Percentiles rank a stretch among this genome's conserved stretches.
Conservation (phyloP, 495 filamentous ascomycete species). For the Lineolata rhizophorae region DNA sequence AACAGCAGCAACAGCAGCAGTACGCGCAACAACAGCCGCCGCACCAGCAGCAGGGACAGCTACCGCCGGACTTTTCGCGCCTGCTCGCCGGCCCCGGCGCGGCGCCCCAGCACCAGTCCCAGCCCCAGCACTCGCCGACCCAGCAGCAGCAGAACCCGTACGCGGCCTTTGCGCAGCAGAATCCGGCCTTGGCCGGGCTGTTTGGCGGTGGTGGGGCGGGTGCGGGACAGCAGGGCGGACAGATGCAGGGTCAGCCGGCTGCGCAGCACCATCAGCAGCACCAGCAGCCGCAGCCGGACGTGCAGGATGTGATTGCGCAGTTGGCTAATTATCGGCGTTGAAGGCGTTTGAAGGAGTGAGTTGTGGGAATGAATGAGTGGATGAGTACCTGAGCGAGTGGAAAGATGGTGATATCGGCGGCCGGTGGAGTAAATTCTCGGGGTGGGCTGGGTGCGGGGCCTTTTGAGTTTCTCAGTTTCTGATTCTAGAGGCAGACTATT, state of each 20-base stretch:
- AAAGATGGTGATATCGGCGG: no score
- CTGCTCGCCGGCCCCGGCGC: constrained; percentile 18
- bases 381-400: no score
- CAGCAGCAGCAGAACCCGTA: constrained; percentile 6
- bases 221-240: no score
- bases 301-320: constrained; percentile 40
- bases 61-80: constrained; percentile 33
- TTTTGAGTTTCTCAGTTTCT: no score
- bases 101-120: constrained; percentile 1
- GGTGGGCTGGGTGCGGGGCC: no score
- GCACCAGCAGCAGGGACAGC: constrained; percentile 14
- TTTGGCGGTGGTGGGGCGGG: not conserved
- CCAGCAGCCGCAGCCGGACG: constrained; percentile 22
- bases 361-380: no score
- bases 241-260: no score
- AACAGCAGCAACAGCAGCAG: no score
- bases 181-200: constrained; percentile 13
- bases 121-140: constrained; percentile 11
- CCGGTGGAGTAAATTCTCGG: no score
- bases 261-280: no score
- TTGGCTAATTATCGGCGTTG: constrained; percentile 37
- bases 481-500: no score
- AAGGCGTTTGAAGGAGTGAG: no score
- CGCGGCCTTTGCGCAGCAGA: constrained; percentile 22
- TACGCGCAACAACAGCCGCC: constrained; percentile 7